Conservation (phyloP, 257 asterid genomes). For the Nicotiana otophora region DNA sequence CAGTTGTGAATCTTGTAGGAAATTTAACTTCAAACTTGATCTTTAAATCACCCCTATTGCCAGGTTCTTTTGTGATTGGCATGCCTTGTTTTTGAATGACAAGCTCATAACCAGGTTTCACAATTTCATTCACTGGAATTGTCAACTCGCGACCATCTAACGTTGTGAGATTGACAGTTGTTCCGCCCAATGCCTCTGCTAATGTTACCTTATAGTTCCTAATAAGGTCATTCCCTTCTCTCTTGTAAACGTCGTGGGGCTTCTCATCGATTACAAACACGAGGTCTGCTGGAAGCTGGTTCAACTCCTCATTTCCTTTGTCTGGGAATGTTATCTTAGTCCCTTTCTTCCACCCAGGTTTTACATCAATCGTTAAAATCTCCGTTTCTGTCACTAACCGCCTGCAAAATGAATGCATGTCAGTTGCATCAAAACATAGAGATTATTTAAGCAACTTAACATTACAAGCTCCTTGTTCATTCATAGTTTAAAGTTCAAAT, state of each 20-base stretch:
- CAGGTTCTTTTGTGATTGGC: constrained; percentile 64
- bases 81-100: constrained; percentile 66
- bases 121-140: constrained; percentile 38
- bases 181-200: constrained; percentile 72
- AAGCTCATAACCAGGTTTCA: constrained; percentile 47
- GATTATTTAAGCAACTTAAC: not conserved
- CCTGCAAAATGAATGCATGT: constrained; percentile 21
- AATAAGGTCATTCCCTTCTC: constrained; percentile 70
- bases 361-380: constrained; percentile 59
- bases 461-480: not conserved
- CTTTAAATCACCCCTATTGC: constrained; percentile 59
- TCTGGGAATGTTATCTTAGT: constrained; percentile 83
- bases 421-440: not conserved
- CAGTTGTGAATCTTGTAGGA: constrained; percentile 53
- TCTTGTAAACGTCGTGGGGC: constrained; percentile 56
- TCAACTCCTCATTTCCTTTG: constrained; percentile 79
- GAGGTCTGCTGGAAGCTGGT: constrained; percentile 79
- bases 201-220: constrained; percentile 31
- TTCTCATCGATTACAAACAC: constrained; percentile 81
- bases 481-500: not conserved
- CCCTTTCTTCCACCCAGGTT: constrained; percentile 94
- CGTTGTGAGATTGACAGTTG: constrained; percentile 33
- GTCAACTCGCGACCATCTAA: constrained; percentile 53
- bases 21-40: constrained; percentile 60
- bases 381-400: constrained; percentile 49